Base-by-base conservation (phyloP, 2,329 filamentous ascomycete species). In the Clathrospora elynae region DNA sequence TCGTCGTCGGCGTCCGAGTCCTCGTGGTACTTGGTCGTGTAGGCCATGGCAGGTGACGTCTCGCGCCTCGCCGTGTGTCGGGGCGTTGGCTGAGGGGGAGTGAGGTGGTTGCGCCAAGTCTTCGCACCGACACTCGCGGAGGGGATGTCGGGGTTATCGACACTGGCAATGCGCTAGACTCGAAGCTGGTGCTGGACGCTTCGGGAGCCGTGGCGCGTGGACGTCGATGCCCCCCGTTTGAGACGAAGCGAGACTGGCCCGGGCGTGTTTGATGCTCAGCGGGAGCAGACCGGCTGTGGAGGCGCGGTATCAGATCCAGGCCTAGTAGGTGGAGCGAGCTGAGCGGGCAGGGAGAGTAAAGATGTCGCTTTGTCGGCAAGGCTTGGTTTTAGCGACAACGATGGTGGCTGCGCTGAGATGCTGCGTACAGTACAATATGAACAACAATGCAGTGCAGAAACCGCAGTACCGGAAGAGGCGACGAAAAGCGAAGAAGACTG, bases 1-100 rank as follows among this genome's bases (percentile, higher is more conserved):
- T 91, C 88, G 72, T 91, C 88, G 72, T 90, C 87, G 60, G 86
- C 86, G 49, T 66, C 62, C 55, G 84, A 89, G 57, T 84, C 82
- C 73, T 89, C 87, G 68, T 87, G 83, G 71, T 90, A 90, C 49
- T 84, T 64, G 24, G 70, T 61, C 42, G 66, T 69, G 63, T 73
- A 74, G 43, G 70, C 68, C 64, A 70, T 70, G 51, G 41, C 44
- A 43, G 37, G 31, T 40, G 50, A 31, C 41, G 42, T 46, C 38
- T 42, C 18, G 18, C 22, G 34, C 20, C 22, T 17, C 20, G 43
- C 28, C 38, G 45, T 30, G 40, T 5, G 25, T 42, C 18, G 40
- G 38, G 31, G 43, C 29, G 39, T 30, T 32, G 51, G 44, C 46
- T 38, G 37, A 36, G 42, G 17, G 47, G 28, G 45, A 40, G 46